phyloP scores from a whole-genome alignment of 768 basidiomycete genomes.

The Suillus variegatus region DNA sequence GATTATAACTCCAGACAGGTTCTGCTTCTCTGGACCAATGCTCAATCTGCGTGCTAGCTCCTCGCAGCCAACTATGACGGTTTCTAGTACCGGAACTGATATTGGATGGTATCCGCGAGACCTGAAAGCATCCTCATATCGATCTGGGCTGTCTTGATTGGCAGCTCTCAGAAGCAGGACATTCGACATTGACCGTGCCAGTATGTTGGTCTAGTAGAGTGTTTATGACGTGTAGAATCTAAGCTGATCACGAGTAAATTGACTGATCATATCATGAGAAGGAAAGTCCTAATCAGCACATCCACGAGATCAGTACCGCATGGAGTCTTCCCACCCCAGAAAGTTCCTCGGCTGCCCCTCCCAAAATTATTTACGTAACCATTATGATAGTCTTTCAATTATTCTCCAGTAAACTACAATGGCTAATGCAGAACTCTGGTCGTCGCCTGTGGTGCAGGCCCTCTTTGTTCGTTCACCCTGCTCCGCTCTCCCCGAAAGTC shows the following conservation, averaged over 20 bases:
- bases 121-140: constrained; percentile 56
- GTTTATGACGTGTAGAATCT: neutral
- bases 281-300: too few relatives aligned
- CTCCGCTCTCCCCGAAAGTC: constrained; percentile 14
- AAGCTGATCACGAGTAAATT: too few relatives aligned
- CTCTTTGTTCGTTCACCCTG: constrained; percentile 17
- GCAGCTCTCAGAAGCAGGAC: constrained; percentile 47
- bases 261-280: too few relatives aligned
- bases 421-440: constrained; percentile 9
- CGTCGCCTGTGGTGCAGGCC: constrained; percentile 17
- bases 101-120: constrained; percentile 49
- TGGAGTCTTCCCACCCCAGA: neutral
- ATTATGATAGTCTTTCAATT: neutral
- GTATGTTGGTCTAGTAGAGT: neutral
- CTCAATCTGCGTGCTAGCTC: constrained; percentile 44
- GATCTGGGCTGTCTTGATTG: constrained; percentile 43
- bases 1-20: constrained; percentile 63
- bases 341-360: too few relatives aligned
- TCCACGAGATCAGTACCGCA: neutral
- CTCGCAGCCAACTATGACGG: constrained; percentile 51
- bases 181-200: constrained; percentile 20
- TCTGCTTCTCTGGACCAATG: constrained; percentile 33
- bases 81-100: constrained; percentile 76
- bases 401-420: neutral
- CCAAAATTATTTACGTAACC: neutral